These are phyloP conservation scores for Sarocladium kiliense DNA, from an alignment of 2,329 filamentous ascomycete species.

Conservation along the genomic window DNA sequence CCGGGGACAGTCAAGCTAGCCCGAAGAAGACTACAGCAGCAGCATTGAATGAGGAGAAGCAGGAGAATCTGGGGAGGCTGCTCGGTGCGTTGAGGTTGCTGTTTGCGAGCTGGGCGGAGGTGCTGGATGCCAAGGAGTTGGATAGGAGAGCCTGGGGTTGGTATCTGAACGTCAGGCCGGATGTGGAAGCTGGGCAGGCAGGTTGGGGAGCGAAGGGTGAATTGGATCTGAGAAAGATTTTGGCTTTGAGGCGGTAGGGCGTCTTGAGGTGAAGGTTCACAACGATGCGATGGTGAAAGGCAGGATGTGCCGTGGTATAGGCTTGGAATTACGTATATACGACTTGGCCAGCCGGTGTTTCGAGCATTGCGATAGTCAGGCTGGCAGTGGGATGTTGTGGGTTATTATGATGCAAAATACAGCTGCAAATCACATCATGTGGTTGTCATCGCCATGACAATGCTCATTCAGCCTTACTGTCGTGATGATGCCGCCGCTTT, in stretches of 20 bases:
- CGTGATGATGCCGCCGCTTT: conserved; percentile 20
- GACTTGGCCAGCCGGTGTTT: too few relatives aligned
- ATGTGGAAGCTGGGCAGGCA: conserved; percentile 65
- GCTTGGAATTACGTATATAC: too few relatives aligned
- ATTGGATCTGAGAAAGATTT: conserved; percentile 61
- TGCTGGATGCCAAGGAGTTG: conserved; percentile 59
- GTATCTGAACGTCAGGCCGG: conserved; percentile 73
- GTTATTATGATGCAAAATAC: too few relatives aligned
- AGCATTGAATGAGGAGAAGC: conserved; percentile 54
- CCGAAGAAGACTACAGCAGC: conserved; percentile 44
- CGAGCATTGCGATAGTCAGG: too few relatives aligned
- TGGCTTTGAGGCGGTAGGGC: conserved; percentile 42
- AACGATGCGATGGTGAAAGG: too few relatives aligned
- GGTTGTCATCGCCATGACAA: too few relatives aligned
- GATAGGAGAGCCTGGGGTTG: conserved; percentile 75
- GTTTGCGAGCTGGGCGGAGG: conserved; percentile 68
- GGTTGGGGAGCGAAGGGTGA: conserved; percentile 82
- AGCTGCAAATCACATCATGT: too few relatives aligned
- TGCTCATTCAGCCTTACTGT: neutral
- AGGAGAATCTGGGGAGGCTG: conserved; percentile 63
- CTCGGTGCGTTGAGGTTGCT: conserved; percentile 67
- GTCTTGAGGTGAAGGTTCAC: neutral
- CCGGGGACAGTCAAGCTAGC: conserved; percentile 12
- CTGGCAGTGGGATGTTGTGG: too few relatives aligned
- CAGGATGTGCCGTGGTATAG: too few relatives aligned